Conservation (phyloP, 768 basidiomycete genomes). For the Leccinum pellstonianum region DNA sequence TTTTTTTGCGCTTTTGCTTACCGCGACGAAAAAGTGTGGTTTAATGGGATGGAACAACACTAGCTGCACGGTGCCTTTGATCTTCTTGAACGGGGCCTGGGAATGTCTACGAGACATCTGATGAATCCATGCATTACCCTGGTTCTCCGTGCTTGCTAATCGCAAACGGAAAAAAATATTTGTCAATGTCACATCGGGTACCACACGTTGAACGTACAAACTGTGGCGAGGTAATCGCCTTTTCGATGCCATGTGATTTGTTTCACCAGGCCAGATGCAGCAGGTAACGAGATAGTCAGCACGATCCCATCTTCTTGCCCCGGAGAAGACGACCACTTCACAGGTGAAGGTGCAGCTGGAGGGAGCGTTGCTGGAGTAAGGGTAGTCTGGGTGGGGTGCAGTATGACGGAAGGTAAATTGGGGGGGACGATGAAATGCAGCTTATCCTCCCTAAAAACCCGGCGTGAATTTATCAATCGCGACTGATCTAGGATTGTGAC, state of each 20-base stretch:
- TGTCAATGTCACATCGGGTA: slow-evolving; percentile 6
- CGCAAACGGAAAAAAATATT: slow-evolving; percentile 10
- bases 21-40: slow-evolving; percentile 97
- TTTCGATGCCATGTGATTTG: slow-evolving; percentile 91
- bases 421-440: slow-evolving; percentile 82
- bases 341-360: slow-evolving; percentile 55
- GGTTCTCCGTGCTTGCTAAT: slow-evolving; percentile 62
- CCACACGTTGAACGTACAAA: slow-evolving; percentile 63
- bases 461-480: slow-evolving; percentile 10
- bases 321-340: slow-evolving; percentile 65
- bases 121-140: slow-evolving; percentile 92
- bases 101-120: slow-evolving; percentile 92
- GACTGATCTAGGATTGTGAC: slow-evolving; percentile 33
- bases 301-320: slow-evolving; percentile 52
- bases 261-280: slow-evolving; percentile 66
- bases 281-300: slow-evolving; percentile 60
- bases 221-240: slow-evolving; percentile 94
- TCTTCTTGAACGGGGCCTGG: slow-evolving; percentile 96
- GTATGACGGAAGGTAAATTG: slow-evolving; percentile 58
- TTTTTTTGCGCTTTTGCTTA: slow-evolving; percentile 42
- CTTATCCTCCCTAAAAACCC: slow-evolving; percentile 64
- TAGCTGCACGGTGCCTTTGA: slow-evolving; percentile 85
- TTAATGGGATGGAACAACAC: slow-evolving; percentile 94
- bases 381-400: slow-evolving; percentile 58
- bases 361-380: slow-evolving; percentile 66